Conservation (phyloP, 192 early-diverging fungal species). For the Linnemannia schmuckeri region DNA sequence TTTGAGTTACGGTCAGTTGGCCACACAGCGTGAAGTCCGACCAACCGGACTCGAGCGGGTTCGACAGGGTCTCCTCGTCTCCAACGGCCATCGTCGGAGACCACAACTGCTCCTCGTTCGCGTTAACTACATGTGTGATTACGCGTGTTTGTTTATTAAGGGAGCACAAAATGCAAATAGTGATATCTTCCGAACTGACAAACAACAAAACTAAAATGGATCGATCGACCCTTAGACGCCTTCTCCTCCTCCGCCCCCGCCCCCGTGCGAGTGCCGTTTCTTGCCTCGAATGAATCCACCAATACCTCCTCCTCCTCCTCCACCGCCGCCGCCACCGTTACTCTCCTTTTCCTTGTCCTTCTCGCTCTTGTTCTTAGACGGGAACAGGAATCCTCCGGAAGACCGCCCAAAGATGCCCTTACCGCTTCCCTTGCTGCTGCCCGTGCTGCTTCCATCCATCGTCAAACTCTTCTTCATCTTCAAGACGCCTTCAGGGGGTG, state of each 20-base stretch:
- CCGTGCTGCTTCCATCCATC: conserved; percentile 28
- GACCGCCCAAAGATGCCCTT: conserved; percentile 11
- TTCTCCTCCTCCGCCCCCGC: background rate
- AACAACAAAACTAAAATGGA: background rate
- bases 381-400: conserved; percentile 33
- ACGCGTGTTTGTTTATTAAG: background rate
- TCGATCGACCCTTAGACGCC: background rate
- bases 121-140: background rate
- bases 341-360: conserved; percentile 32
- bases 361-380: conserved; percentile 17
- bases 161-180: background rate
- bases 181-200: background rate
- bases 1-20: background rate
- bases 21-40: conserved; percentile 29
- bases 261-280: conserved; percentile 31
- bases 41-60: background rate
- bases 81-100: background rate
- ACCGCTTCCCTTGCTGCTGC: conserved; percentile 4
- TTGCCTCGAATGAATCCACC: conserved; percentile 20
- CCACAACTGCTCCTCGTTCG: background rate
- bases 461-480: conserved; percentile 58
- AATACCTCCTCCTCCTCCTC: background rate
- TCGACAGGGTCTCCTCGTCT: background rate
- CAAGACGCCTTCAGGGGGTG: conserved; percentile 46
- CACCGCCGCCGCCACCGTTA: background rate